Base-by-base conservation (phyloP, 139 green algal species). In the Tetradesmus lagerheimii region DNA sequence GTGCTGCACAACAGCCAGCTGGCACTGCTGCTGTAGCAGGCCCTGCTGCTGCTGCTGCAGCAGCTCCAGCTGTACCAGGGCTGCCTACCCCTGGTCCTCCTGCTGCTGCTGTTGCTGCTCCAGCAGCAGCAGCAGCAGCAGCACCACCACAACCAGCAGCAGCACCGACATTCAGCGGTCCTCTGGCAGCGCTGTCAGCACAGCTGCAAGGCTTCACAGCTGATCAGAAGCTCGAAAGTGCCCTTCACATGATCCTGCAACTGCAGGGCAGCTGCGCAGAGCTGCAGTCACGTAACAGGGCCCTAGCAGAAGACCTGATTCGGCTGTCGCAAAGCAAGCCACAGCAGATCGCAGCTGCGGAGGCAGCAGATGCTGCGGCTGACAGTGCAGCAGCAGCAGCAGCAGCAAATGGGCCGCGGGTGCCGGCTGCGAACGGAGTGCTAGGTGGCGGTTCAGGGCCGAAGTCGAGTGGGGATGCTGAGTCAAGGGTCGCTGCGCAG, bases 291-390 rank as follows among this genome's bases (percentile, higher is more conserved):
- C 86, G 92, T 29, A 97, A 97, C 91, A 78, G 88, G 6, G 91
- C 89, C 5, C 89, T 97, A 29, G 94, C 94, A 47, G 89, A 94
- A 76, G 89, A 95, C 67, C 45, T 97, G 29, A 89, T 95, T 38
- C 90, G 76, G 71, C 27, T 85, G 39, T 74, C 89, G 23, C 34
- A 89, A 35, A 31, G 86, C 79, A 83, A 87, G 83, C 82, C 86
- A 5, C 35, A 53, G 23, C 11, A 43, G 47, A 6, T 34, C 25
- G 86, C 50, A 47, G 79, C 41, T 43, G 80, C 38, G 38, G 62
- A 16, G 20, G 62, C 64, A 71, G 85, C 20, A 53, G 71, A 78
- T 79, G 77, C 23, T 37, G 57, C 31, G 16, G 77, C 34, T 34
- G 53, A 47, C 15, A 38, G 57, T 76, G 79, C 57, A 11, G 62